Conservation (phyloP, 768 basidiomycete genomes). For the Boletus barrowsii region DNA sequence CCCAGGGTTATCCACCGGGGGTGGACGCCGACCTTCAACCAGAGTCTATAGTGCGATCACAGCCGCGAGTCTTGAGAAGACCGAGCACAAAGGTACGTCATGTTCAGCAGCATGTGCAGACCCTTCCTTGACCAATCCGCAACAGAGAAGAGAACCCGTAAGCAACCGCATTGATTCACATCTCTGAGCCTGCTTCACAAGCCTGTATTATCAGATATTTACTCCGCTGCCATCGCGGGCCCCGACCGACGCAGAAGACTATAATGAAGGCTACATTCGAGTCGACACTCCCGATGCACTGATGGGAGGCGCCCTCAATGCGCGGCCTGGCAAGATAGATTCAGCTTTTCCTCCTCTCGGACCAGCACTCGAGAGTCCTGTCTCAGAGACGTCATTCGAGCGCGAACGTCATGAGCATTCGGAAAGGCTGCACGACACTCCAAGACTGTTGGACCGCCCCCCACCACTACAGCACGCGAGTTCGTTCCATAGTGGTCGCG, state of each 20-base stretch:
- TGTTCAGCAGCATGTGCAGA: background rate
- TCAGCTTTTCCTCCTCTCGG: conserved; percentile 23
- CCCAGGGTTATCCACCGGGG: conserved; percentile 28
- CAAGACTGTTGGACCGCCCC: conserved; percentile 25
- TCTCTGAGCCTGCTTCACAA: conserved; percentile 8
- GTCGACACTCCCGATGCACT: conserved; percentile 32
- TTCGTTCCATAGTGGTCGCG: conserved; percentile 22
- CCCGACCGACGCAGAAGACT: conserved; percentile 32
- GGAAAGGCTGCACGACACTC: conserved; percentile 15
- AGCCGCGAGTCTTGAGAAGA: conserved; percentile 26
- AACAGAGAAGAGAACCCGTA: conserved; percentile 33
- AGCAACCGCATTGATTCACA: conserved; percentile 8
- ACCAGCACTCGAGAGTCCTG: conserved; percentile 11
- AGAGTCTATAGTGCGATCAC: conserved; percentile 19
- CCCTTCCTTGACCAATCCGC: conserved; percentile 11
- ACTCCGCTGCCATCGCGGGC: conserved; percentile 32
- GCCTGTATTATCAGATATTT: conserved; percentile 22
- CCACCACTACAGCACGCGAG: conserved; percentile 14
- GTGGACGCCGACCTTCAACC: conserved; percentile 20
- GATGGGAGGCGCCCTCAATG: conserved; percentile 33
- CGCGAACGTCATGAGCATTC: conserved; percentile 20
- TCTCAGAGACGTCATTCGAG: conserved; percentile 24
- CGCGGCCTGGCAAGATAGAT: conserved; percentile 27
- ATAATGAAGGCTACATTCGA: conserved; percentile 30
- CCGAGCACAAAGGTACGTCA: conserved; percentile 25